Base-by-base conservation (phyloP, 2,329 filamentous ascomycete species). In the Didymosphaeria variabile region DNA sequence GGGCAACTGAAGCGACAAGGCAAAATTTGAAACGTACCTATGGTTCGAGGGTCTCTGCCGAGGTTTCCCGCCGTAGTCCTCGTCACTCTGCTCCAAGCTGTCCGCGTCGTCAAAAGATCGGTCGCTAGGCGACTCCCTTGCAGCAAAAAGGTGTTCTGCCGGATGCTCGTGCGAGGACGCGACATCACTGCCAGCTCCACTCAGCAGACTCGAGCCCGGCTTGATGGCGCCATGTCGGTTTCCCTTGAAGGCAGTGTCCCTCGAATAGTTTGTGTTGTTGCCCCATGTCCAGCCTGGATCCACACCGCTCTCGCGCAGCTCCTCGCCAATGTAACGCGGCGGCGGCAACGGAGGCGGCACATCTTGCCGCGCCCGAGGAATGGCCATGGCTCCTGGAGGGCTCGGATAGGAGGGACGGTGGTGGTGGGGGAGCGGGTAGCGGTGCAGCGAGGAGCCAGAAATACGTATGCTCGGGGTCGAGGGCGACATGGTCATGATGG, bases 251-350 rank as follows among this genome's bases (percentile, higher is more conserved):
- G 82, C 79, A 53, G 77, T 74, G 55, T 82, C 77, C 60, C 79
- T 81, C 49, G 80, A 80, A 54, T 81, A 81, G 76, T 89, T 88
- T 60, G 81, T 80, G 78, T 90, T 89, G 64, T 90, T 89, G 64
- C 84, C 86, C 83, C 86, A 88, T 74, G 85, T 80, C 87, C 87
- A 90, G 62, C 85, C 87, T 58, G 85, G 82, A 76, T 90, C 88
- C 68, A 85, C 53, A 38, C 53, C 82, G 38, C 86, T 87, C 64
- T 82, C 76, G 67, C 82, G 79, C 65, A 87, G 78, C 59, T 86
- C 85, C 62, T 87, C 85, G 66, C 82, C 81, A 61, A 90, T 84
- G 72, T 84, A 79, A 75, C 82, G 83, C 55, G 88, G 86, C 60
- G 89, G 89, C 68, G 88, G 89, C 69, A 91, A 81, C 65, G 89